Evolutionary conservation across 352 stramenopile genomes (phyloP).

Genomic region (Phytophthora syringae): DNA sequence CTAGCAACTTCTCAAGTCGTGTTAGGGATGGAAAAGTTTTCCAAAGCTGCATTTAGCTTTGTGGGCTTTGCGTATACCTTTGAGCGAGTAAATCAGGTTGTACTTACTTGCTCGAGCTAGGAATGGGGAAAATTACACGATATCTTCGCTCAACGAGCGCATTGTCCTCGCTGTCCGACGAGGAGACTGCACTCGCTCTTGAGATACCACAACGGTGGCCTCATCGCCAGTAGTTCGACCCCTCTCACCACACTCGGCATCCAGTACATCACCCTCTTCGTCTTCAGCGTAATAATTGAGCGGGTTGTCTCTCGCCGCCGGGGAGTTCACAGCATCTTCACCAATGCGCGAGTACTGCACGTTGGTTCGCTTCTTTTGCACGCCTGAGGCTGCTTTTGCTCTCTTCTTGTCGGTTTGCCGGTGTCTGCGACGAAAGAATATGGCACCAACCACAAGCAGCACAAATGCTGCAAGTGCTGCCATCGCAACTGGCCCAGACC

Average conservation of each 20-base stretch:
- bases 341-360: slow-evolving; percentile 38
- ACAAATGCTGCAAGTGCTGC: slow-evolving; percentile 19
- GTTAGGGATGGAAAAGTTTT: too few relatives aligned
- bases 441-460: slow-evolving; percentile 21
- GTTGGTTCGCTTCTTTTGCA: slow-evolving; percentile 20
- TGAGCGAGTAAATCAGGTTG: too few relatives aligned
- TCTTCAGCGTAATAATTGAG: slow-evolving; percentile 19
- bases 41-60: slow-evolving; percentile 16
- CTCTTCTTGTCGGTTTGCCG: slow-evolving; percentile 17
- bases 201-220: slow-evolving; percentile 3
- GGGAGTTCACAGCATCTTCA: slow-evolving; percentile 19
- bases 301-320: not conserved
- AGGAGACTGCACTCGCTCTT: slow-evolving; percentile 6
- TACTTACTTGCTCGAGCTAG: too few relatives aligned
- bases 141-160: slow-evolving; percentile 18
- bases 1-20: not conserved
- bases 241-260: slow-evolving; percentile 26
- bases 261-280: slow-evolving; percentile 21
- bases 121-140: slow-evolving; percentile 9
- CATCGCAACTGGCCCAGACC: slow-evolving; percentile 30
- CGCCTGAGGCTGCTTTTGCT: slow-evolving; percentile 14
- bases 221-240: slow-evolving; percentile 4
- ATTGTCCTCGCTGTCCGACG: slow-evolving; percentile 15
- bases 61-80: too few relatives aligned
- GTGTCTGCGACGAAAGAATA: slow-evolving; percentile 22